Conservation (phyloP, 768 basidiomycete genomes). For the Rhodosporidiobolus sp. region DNA sequence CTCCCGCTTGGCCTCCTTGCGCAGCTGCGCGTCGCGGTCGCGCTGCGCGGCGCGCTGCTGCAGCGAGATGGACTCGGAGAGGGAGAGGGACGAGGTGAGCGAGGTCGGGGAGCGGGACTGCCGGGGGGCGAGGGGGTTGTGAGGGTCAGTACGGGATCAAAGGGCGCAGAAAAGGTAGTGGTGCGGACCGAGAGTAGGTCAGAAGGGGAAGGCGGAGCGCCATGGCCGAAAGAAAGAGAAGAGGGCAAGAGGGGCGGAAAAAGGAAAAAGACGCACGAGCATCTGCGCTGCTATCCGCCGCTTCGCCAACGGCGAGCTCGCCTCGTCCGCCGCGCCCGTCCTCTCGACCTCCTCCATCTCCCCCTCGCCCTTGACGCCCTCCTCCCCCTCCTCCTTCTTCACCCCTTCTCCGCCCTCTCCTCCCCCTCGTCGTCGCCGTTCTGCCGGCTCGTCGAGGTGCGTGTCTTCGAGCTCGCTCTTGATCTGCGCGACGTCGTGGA, state of each 20-base stretch:
- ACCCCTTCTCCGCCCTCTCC: slow-evolving; percentile 1
- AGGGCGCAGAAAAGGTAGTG: no score
- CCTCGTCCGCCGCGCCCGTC: slow-evolving; percentile 3
- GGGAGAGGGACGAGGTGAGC: slow-evolving; percentile 11
- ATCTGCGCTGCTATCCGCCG: slow-evolving; percentile 18
- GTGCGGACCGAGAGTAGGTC: no score
- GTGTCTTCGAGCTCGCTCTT: slow-evolving; percentile 18
- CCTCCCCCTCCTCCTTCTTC: slow-evolving; percentile 1
- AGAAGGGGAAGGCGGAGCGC: no score
- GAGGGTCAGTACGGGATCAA: neutral
- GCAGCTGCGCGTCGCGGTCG: slow-evolving; percentile 4
- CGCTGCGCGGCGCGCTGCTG: slow-evolving; percentile 23
- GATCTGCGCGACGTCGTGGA: slow-evolving; percentile 8
- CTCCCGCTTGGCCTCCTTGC: neutral
- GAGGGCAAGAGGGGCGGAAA: neutral
- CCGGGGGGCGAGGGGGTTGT: neutral
- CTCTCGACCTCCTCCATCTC: neutral
- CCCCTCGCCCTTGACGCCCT: no score
- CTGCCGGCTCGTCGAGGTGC: neutral
- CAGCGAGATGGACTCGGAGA: slow-evolving; percentile 32
- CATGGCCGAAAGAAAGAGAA: no score
- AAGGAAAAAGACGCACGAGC: slow-evolving; percentile 5
- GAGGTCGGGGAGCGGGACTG: neutral
- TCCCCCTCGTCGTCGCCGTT: neutral
- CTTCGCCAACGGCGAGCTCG: slow-evolving; percentile 22